Conservation (phyloP, 768 basidiomycete genomes). For the Xerocomellus intermedius region DNA sequence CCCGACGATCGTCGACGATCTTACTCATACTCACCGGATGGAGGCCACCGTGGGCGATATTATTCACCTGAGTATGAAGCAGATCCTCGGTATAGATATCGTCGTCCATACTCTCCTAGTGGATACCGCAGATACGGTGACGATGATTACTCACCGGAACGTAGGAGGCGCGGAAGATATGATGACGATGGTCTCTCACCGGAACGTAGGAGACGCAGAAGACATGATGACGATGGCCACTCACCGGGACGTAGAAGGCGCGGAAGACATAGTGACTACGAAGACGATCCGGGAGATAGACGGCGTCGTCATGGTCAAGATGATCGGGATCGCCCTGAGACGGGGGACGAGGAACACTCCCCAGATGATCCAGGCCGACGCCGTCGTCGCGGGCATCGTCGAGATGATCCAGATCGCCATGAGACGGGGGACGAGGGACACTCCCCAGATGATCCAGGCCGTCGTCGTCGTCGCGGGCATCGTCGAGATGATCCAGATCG, state of each 20-base stretch:
- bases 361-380: slow-evolving; percentile 12
- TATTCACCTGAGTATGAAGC: slow-evolving; percentile 15
- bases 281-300: slow-evolving; percentile 8
- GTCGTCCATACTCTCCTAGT: slow-evolving; percentile 18
- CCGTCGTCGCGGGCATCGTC: not conserved
- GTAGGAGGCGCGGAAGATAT: not conserved
- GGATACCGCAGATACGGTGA: slow-evolving; percentile 9
- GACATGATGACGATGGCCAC: not conserved
- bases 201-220: slow-evolving; percentile 6
- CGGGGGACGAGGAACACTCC: slow-evolving; percentile 1
- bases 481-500: not conserved
- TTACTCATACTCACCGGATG: slow-evolving; percentile 23
- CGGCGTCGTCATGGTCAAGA: not conserved
- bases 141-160: slow-evolving; percentile 12
- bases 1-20: slow-evolving; percentile 18
- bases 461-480: too few relatives aligned
- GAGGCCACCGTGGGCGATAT: slow-evolving; percentile 1
- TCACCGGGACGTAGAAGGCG: slow-evolving; percentile 14
- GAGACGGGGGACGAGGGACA: not conserved
- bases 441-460: slow-evolving; percentile 12
- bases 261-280: not conserved
- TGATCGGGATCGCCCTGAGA: not conserved
- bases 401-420: not conserved
- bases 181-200: slow-evolving; percentile 6
- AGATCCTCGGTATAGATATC: slow-evolving; percentile 7